Conservation (phyloP, 83 land plant species). For the Picea abies region DNA sequence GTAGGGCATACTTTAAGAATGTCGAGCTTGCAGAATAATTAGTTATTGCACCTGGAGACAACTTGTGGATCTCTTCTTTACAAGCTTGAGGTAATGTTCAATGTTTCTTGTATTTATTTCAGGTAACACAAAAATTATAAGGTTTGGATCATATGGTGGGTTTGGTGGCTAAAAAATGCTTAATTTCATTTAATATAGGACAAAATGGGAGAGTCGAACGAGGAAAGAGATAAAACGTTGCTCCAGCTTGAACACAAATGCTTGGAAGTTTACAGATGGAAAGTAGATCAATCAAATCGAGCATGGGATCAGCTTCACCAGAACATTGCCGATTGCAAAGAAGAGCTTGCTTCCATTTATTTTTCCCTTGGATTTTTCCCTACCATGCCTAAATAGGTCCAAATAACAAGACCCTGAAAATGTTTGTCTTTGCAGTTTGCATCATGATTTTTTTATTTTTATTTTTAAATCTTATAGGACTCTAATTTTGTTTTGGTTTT, state of each 20-base stretch:
- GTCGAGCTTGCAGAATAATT: constrained; percentile 31
- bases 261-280: constrained; percentile 77
- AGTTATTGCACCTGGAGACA: constrained; percentile 57
- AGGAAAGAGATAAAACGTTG: constrained; percentile 74
- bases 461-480: neutral
- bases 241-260: constrained; percentile 80
- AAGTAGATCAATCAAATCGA: constrained; percentile 71
- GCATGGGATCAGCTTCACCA: constrained; percentile 63
- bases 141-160: neutral
- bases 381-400: constrained; percentile 66
- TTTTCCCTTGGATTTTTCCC: constrained; percentile 75
- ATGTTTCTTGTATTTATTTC: neutral
- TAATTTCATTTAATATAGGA: constrained; percentile 72
- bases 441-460: neutral
- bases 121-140: too few relatives aligned
- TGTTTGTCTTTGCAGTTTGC: neutral
- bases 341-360: constrained; percentile 72
- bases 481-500: neutral
- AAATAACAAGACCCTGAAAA: neutral
- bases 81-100: constrained; percentile 56
- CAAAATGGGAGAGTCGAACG: constrained; percentile 75
- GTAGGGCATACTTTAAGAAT: neutral
- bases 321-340: constrained; percentile 73
- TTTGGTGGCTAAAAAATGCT: neutral
- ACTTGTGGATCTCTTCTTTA: constrained; percentile 71